Conservation (phyloP, 2,329 filamentous ascomycete species). For the Fusarium sp. region DNA sequence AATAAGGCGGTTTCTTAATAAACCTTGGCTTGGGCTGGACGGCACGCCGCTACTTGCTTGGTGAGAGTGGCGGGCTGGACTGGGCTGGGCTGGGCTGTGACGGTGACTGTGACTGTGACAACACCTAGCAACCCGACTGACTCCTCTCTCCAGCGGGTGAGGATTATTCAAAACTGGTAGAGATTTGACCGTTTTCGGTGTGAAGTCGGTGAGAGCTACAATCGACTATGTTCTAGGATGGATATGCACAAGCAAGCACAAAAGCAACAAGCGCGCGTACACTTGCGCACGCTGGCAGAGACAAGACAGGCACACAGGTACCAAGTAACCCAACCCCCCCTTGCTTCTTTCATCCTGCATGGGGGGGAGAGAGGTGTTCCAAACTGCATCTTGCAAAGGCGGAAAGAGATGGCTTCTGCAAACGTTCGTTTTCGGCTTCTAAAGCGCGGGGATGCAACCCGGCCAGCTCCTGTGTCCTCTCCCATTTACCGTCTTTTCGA, state of each 20-base stretch:
- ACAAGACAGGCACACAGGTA: constrained; percentile 20
- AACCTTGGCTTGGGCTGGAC: constrained; percentile 6
- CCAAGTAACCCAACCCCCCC: not conserved
- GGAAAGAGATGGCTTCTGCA: constrained; percentile 13
- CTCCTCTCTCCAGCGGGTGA: not conserved
- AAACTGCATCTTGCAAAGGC: not conserved
- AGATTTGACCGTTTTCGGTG: constrained; percentile 41
- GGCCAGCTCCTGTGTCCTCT: not conserved
- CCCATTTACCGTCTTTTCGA: constrained; percentile 36
- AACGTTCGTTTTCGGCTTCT: constrained; percentile 29
- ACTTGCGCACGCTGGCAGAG: constrained; percentile 5
- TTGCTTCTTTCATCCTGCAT: not conserved
- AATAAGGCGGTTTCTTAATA: constrained; percentile 18
- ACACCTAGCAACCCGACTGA: not conserved
- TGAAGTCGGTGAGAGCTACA: constrained; percentile 46
- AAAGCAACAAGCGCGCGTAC: not conserved
- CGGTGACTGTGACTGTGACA: constrained; percentile 15
- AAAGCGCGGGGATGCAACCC: constrained; percentile 24
- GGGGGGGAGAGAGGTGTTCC: not conserved
- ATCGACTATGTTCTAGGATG: constrained; percentile 2
- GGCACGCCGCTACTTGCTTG: constrained; percentile 7
- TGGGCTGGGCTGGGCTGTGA: not conserved
- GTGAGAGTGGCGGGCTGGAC: constrained; percentile 29
- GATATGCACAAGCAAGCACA: constrained; percentile 21
- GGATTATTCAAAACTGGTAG: constrained; percentile 13